Evolutionary conservation across 2,329 filamentous ascomycete genomes (phyloP).

Genomic region (Berkeleyomyces rouxiae): DNA sequence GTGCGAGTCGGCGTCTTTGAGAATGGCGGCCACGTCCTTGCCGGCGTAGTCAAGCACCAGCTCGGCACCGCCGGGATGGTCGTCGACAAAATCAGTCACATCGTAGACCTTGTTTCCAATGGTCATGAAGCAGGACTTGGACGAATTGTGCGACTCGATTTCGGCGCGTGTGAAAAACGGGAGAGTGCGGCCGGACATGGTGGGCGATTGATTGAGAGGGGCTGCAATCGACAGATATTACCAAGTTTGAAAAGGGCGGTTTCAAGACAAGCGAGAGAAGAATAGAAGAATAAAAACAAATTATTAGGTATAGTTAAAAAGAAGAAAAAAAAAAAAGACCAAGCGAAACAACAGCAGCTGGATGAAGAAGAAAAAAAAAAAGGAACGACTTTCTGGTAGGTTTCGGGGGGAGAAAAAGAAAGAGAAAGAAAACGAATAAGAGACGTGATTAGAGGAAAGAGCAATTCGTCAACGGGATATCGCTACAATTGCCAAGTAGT

Average conservation of each 20-base stretch:
- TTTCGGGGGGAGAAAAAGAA: neutral
- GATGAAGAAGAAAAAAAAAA: slow-evolving; percentile 3
- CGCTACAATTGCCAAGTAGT: neutral
- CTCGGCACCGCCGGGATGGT: slow-evolving; percentile 80
- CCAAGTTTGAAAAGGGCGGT: neutral
- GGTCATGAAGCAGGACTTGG: slow-evolving; percentile 82
- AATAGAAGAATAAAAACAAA: slow-evolving; percentile 3
- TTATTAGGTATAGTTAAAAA: neutral
- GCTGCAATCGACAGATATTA: neutral
- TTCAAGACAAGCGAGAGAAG: neutral
- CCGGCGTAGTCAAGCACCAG: slow-evolving; percentile 76
- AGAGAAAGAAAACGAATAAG: neutral
- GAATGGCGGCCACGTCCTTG: slow-evolving; percentile 35
- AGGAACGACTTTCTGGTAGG: neutral
- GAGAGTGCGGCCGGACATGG: slow-evolving; percentile 50
- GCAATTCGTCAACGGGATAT: neutral
- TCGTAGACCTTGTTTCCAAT: slow-evolving; percentile 86
- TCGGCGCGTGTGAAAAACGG: slow-evolving; percentile 71
- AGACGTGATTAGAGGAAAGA: neutral
- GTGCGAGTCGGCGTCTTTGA: slow-evolving; percentile 43
- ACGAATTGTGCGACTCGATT: slow-evolving; percentile 62
- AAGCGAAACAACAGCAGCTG: slow-evolving; percentile 1
- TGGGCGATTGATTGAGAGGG: slow-evolving; percentile 6
- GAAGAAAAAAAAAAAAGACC: slow-evolving; percentile 7
- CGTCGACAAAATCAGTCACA: slow-evolving; percentile 75